Evolutionary conservation across 176 grass and related monocot species (phyloP).

Genomic region (Elymus sibiricus): DNA sequence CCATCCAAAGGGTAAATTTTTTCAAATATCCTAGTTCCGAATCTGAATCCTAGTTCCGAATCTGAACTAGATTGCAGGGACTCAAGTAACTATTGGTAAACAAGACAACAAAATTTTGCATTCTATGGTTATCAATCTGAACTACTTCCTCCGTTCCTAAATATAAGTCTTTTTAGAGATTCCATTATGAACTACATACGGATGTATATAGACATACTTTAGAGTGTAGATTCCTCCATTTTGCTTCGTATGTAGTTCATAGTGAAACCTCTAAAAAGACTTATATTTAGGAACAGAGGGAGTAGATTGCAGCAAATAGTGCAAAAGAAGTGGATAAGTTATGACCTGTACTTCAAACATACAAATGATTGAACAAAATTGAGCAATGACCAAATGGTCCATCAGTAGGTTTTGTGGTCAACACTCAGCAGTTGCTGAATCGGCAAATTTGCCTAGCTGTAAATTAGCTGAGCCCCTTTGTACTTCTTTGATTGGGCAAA

Average conservation of each 20-base stretch:
- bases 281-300: no score
- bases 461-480: not conserved
- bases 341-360: not conserved
- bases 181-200: no score
- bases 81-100: not conserved
- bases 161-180: no score
- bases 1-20: not conserved
- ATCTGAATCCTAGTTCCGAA: not conserved
- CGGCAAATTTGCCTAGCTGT: not conserved
- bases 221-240: no score
- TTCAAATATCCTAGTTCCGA: not conserved
- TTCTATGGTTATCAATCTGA: not conserved
- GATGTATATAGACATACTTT: no score
- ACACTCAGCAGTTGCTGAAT: not conserved
- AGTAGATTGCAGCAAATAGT: not conserved
- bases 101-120: not conserved
- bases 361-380: not conserved
- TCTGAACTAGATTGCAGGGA: not conserved
- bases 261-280: no score
- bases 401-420: not conserved
- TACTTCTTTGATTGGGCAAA: not conserved
- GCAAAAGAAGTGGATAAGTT: not conserved
- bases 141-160: no score
- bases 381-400: not conserved
- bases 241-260: no score